These are phyloP conservation scores for Rhododendron ferrugineum DNA, from an alignment of 148 eudicot species.

Conservation along the genomic window DNA sequence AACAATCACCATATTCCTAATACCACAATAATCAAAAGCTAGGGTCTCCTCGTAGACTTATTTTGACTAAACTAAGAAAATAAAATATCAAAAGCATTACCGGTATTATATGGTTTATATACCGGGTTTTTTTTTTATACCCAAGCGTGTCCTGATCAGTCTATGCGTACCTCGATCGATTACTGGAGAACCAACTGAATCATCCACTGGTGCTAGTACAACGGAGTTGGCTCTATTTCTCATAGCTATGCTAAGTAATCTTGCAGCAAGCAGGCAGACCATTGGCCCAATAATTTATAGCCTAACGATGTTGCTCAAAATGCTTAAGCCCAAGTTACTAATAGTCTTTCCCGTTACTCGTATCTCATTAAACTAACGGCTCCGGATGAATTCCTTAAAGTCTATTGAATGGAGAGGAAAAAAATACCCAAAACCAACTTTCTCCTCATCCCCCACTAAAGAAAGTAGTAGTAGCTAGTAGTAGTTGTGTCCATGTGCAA, in stretches of 20 bases:
- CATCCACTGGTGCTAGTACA: neutral
- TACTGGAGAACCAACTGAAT: neutral
- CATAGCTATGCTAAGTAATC: neutral
- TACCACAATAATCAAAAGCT: neutral
- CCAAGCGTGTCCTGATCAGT: neutral
- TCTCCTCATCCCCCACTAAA: neutral
- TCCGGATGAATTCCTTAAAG: neutral
- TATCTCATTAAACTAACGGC: neutral
- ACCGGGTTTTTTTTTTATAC: neutral
- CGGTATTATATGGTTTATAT: neutral
- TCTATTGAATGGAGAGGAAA: neutral
- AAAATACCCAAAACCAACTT: neutral
- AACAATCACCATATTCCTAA: neutral
- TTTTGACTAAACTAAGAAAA: neutral
- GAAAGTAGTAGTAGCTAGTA: neutral
- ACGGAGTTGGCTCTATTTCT: neutral
- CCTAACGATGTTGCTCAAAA: neutral
- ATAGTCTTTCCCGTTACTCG: neutral
- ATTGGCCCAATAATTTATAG: neutral
- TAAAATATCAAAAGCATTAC: neutral
- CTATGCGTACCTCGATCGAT: neutral
- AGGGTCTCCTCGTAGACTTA: neutral
- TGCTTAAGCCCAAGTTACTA: too few species aligned
- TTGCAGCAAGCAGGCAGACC: neutral
- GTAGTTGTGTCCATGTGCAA: conserved; percentile 8